These are phyloP conservation scores for Pseudophaeomoniella oleicola DNA, from an alignment of 2,329 filamentous ascomycete genomes.

Conservation along the genomic window DNA sequence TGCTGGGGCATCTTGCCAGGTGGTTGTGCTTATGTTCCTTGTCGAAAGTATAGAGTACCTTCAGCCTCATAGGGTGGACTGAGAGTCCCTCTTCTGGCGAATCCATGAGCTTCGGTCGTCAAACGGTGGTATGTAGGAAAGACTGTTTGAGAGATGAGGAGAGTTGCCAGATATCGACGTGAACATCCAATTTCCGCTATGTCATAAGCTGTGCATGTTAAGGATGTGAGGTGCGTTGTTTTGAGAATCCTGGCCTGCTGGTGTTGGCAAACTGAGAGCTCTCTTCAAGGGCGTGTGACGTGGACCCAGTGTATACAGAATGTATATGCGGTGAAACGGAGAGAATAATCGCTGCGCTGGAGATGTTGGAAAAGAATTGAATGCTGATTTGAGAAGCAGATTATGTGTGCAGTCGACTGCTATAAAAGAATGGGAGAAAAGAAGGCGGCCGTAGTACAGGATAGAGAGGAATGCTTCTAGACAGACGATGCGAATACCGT, in stretches of 20 bases:
- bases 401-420: too few species aligned
- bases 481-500: not conserved
- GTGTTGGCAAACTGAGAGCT: too few species aligned
- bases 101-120: constrained; percentile 22
- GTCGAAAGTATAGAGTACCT: constrained; percentile 94
- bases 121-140: too few species aligned
- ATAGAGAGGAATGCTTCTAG: not conserved
- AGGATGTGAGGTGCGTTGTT: too few species aligned
- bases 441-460: not conserved
- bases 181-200: too few species aligned
- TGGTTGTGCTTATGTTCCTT: constrained; percentile 77
- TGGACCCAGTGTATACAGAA: too few species aligned
- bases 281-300: too few species aligned
- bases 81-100: constrained; percentile 36
- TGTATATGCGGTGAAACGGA: too few species aligned
- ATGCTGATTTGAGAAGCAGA: too few species aligned
- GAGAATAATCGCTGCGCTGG: not conserved
- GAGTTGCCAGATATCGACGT: not conserved
- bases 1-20: constrained; percentile 69
- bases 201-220: too few species aligned
- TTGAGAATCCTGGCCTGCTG: too few species aligned
- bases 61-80: constrained; percentile 58
- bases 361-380: not conserved
- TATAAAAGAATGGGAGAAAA: not conserved
- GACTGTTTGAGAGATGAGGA: constrained; percentile 11